phyloP scores from a whole-genome alignment of 1,284 basidiomycete genomes.

The Malassezia globosa region DNA sequence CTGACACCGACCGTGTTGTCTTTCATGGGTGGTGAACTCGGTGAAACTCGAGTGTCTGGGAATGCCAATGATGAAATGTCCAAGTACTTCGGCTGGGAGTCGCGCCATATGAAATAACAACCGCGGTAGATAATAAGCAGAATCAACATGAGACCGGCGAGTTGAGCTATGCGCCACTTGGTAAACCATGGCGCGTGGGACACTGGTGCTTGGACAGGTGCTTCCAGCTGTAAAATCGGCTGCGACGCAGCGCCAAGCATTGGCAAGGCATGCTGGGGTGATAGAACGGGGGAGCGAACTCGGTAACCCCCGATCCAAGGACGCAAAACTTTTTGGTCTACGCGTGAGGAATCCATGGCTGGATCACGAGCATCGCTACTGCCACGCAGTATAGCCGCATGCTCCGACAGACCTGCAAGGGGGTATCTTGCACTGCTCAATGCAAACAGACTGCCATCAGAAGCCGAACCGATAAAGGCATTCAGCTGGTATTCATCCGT shows the following conservation, averaged over 20 bases:
- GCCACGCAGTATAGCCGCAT: conserved; percentile 2
- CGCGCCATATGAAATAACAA: background rate
- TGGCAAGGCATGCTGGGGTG: background rate
- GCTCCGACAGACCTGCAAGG: background rate
- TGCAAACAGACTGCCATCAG: conserved; percentile 32
- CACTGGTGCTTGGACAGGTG: background rate
- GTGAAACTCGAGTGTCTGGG: too few species aligned
- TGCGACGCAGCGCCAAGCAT: background rate
- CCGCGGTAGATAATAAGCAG: conserved; percentile 7
- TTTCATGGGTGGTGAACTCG: too few species aligned
- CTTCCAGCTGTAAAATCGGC: background rate
- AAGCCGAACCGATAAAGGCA: conserved; percentile 29
- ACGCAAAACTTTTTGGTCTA: background rate
- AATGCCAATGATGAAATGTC: too few species aligned
- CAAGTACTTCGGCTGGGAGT: background rate
- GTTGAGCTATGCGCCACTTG: background rate
- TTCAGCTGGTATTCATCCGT: background rate
- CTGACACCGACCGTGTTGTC: too few species aligned
- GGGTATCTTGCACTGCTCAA: conserved; percentile 22
- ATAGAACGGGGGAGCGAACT: conserved; percentile 1
- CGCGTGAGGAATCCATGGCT: background rate
- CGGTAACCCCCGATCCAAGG: conserved; percentile 13
- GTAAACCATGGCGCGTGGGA: background rate
- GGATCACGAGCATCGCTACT: background rate
- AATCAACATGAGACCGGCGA: conserved; percentile 1